Evolutionary conservation across 1,284 basidiomycete species (phyloP).

Genomic region (Boletus smithii): DNA sequence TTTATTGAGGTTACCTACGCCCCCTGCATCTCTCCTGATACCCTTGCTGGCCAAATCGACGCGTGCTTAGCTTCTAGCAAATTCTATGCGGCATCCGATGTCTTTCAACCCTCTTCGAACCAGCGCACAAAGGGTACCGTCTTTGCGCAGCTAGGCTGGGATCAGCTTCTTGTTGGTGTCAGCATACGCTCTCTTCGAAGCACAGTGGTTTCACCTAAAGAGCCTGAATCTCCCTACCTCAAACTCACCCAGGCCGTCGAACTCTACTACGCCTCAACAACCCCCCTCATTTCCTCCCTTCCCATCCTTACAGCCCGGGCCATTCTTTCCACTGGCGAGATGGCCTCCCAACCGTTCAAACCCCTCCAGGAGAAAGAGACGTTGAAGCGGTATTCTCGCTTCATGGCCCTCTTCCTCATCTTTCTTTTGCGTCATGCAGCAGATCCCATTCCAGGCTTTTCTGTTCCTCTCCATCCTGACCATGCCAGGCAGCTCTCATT

Average conservation of each 20-base stretch:
- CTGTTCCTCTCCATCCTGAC: background rate
- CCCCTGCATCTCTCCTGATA: too few species aligned
- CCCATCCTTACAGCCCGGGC: background rate
- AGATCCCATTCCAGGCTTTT: background rate
- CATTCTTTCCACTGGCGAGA: background rate
- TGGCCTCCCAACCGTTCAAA: background rate
- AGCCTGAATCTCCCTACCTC: too few species aligned
- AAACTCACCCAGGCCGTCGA: background rate
- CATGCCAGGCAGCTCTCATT: too few species aligned
- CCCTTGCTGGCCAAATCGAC: too few species aligned
- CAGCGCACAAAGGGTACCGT: background rate
- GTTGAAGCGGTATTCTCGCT: background rate
- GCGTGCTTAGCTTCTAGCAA: too few species aligned
- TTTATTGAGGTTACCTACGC: too few species aligned
- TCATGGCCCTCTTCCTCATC: constrained; percentile 3
- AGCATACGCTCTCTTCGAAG: background rate
- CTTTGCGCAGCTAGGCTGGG: background rate
- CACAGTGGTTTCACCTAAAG: too few species aligned
- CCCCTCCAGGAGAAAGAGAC: background rate
- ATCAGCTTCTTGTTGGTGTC: background rate
- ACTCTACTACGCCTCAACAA: background rate
- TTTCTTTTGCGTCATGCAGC: constrained; percentile 1
- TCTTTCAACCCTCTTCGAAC: background rate
- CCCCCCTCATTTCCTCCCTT: background rate
- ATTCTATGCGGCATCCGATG: too few species aligned